These are phyloP conservation scores for Rhodotorula sp. DNA, from an alignment of 1,284 basidiomycete genomes.

Conservation along the genomic window DNA sequence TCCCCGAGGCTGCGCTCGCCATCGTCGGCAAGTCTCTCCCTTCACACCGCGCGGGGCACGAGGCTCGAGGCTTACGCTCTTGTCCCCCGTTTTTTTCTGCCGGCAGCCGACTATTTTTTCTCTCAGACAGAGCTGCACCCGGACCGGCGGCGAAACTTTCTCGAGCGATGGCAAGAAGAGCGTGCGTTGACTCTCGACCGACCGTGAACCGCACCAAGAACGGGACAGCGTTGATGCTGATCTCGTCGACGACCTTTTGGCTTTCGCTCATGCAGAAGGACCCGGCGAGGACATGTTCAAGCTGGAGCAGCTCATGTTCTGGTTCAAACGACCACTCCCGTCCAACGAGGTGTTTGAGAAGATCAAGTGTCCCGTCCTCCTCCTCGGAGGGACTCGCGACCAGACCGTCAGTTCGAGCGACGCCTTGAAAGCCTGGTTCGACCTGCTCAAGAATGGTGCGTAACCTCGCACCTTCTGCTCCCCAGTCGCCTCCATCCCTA, in stretches of 20 bases:
- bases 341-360: constrained; percentile 13
- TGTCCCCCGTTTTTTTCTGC: no score
- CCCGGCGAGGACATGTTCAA: constrained; percentile 8
- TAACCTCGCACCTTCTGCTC: no score
- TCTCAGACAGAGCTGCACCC: background rate
- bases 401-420: constrained; percentile 13
- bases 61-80: background rate
- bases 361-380: constrained; percentile 10
- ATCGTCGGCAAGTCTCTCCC: background rate
- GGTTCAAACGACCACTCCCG: constrained; percentile 17
- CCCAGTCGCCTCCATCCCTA: background rate
- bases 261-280: background rate
- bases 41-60: no score
- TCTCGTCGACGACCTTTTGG: background rate
- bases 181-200: background rate
- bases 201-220: no score
- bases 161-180: constrained; percentile 15
- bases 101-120: constrained; percentile 27
- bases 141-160: constrained; percentile 14
- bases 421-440: constrained; percentile 18
- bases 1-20: constrained; percentile 16
- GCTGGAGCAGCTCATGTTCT: constrained; percentile 11
- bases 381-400: constrained; percentile 21
- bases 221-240: no score
- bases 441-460: constrained; percentile 11